Conservation (phyloP, 1,139 yeast species). For the Hansenula lynferdii region DNA sequence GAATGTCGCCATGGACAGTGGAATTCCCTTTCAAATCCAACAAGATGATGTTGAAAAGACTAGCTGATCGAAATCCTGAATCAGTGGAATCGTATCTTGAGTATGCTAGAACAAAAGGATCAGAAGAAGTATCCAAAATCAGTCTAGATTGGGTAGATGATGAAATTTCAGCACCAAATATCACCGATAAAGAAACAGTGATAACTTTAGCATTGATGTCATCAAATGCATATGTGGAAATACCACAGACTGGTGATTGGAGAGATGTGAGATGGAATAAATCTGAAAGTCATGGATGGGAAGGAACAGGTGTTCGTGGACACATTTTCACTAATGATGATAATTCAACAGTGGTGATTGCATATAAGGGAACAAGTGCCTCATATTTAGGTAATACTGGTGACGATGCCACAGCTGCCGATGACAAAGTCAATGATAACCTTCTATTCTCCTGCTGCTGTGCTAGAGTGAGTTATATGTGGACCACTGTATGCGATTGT, state of each 20-base stretch:
- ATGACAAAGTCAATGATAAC: slow-evolving; percentile 86
- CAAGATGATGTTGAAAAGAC: slow-evolving; percentile 34
- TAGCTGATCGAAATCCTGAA: slow-evolving; percentile 56
- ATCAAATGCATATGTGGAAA: slow-evolving; percentile 83
- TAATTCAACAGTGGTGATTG: slow-evolving; percentile 65
- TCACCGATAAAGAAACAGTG: slow-evolving; percentile 68
- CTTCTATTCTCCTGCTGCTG: slow-evolving; percentile 92
- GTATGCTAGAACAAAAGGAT: slow-evolving; percentile 50
- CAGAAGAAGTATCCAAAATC: slow-evolving; percentile 35
- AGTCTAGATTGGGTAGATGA: slow-evolving; percentile 46
- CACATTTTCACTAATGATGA: slow-evolving; percentile 76
- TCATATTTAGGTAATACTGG: slow-evolving; percentile 72
- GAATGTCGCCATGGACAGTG: slow-evolving; percentile 41
- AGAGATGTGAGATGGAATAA: slow-evolving; percentile 66
- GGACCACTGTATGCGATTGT: slow-evolving; percentile 97
- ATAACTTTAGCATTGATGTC: slow-evolving; percentile 80
- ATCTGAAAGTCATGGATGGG: slow-evolving; percentile 72
- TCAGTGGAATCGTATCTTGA: slow-evolving; percentile 61
- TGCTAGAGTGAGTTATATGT: slow-evolving; percentile 84
- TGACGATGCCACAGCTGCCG: slow-evolving; percentile 68
- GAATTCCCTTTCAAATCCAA: slow-evolving; percentile 25
- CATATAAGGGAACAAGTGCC: slow-evolving; percentile 92
- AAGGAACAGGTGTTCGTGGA: slow-evolving; percentile 78
- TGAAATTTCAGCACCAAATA: slow-evolving; percentile 62
- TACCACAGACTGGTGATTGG: slow-evolving; percentile 86